Evolutionary conservation across 805 yeast genomes (phyloP).

Genomic region (Nakazawaea anatomiae): DNA sequence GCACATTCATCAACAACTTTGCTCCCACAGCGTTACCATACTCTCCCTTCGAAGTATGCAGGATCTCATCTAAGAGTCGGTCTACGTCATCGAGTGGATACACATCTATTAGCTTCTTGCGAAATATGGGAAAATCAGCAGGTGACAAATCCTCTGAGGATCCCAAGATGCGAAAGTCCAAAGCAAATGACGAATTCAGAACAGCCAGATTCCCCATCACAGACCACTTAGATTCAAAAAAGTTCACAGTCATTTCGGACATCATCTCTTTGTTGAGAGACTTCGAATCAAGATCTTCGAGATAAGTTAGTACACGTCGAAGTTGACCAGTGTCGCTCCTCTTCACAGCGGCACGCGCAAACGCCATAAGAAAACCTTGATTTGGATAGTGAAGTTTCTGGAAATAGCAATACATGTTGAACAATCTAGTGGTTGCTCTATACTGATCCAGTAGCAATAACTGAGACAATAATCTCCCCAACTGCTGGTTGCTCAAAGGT

Average conservation of each 20-base stretch:
- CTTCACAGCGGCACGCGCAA: background rate
- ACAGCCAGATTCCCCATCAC: background rate
- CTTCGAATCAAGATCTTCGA: background rate
- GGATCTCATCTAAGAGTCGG: background rate
- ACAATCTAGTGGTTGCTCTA: background rate
- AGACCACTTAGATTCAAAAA: background rate
- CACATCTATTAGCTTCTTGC: background rate
- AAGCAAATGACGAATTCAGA: background rate
- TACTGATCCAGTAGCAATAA: background rate
- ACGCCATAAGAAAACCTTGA: background rate
- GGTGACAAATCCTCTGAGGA: background rate
- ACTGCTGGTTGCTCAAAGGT: conserved; percentile 7
- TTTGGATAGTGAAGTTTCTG: conserved; percentile 6
- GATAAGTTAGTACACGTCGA: background rate
- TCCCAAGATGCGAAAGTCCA: background rate
- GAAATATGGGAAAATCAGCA: background rate
- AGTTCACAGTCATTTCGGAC: background rate
- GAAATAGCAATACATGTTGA: conserved; percentile 4
- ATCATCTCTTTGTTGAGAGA: background rate
- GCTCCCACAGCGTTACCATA: background rate
- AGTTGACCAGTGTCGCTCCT: background rate
- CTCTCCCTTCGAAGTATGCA: background rate
- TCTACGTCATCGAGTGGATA: background rate
- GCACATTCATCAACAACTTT: conserved; percentile 1
- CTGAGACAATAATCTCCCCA: conserved; percentile 1